Conservation (phyloP, 140 eudicot genomes). For the Stevia rebaudiana region DNA sequence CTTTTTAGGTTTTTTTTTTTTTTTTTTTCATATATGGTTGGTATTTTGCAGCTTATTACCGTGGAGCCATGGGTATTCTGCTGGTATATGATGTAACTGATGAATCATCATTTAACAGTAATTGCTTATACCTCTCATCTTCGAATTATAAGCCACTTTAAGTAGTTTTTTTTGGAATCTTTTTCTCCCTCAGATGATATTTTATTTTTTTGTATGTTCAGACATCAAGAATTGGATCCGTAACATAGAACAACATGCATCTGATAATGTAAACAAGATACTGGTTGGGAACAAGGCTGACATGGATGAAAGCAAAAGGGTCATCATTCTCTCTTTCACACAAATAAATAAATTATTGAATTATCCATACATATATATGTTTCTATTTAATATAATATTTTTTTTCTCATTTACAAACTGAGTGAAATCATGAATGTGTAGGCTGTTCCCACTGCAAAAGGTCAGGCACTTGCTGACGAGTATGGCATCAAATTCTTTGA, state of each 20-base stretch:
- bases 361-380: not conserved
- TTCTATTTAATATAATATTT: not conserved
- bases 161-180: not conserved
- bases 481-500: constrained; percentile 80
- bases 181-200: constrained; percentile 10
- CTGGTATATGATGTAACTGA: constrained; percentile 90
- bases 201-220: constrained; percentile 20
- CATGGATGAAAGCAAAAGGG: constrained; percentile 91
- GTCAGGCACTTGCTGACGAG: constrained; percentile 84
- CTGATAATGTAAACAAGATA: constrained; percentile 79
- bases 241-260: constrained; percentile 78
- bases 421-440: constrained; percentile 15
- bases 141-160: not conserved
- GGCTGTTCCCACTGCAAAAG: constrained; percentile 74
- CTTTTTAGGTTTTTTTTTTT: too few species aligned
- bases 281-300: constrained; percentile 80
- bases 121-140: constrained; percentile 20
- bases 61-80: constrained; percentile 92
- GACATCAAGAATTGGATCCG: constrained; percentile 79
- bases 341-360: not conserved
- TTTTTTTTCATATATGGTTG: too few species aligned
- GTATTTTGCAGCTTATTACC: constrained; percentile 65
- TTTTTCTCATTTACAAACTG: constrained; percentile 14
- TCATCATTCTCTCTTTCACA: constrained; percentile 17
- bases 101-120: constrained; percentile 82